Evolutionary conservation across 2,329 filamentous ascomycete species (phyloP).

Genomic region (Cercospora berteroae): DNA sequence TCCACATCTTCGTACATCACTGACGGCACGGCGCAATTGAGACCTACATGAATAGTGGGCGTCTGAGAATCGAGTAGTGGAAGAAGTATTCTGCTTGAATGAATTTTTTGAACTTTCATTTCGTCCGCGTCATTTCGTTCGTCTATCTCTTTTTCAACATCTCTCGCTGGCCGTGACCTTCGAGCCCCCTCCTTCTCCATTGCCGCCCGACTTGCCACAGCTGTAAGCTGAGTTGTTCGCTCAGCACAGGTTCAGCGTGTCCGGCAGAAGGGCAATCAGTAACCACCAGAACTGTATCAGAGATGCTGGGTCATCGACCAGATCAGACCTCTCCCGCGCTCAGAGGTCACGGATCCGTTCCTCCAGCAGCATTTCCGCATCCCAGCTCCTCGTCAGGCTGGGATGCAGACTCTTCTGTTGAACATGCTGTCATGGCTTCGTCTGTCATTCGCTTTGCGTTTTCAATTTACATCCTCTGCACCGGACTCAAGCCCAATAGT

Average conservation of each 20-base stretch:
- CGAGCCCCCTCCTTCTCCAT: not conserved
- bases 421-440: not conserved
- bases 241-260: not conserved
- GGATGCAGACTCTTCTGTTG: not conserved
- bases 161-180: not conserved
- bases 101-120: not conserved
- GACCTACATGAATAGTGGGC: not conserved
- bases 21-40: not conserved
- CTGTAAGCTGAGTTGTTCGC: not conserved
- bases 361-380: not conserved
- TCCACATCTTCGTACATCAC: no score
- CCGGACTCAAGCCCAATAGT: slow-evolving; percentile 72
- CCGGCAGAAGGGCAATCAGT: not conserved
- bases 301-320: not conserved
- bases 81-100: not conserved
- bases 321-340: not conserved
- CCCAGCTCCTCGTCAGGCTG: not conserved
- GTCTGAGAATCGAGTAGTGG: not conserved
- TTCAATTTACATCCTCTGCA: slow-evolving; percentile 56
- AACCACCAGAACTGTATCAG: not conserved
- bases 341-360: no score
- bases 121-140: not conserved
- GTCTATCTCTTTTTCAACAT: not conserved
- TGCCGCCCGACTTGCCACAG: not conserved
- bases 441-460: not conserved